These are phyloP conservation scores for Lactifluus piperatus DNA, from an alignment of 768 basidiomycete genomes.

Conservation along the genomic window DNA sequence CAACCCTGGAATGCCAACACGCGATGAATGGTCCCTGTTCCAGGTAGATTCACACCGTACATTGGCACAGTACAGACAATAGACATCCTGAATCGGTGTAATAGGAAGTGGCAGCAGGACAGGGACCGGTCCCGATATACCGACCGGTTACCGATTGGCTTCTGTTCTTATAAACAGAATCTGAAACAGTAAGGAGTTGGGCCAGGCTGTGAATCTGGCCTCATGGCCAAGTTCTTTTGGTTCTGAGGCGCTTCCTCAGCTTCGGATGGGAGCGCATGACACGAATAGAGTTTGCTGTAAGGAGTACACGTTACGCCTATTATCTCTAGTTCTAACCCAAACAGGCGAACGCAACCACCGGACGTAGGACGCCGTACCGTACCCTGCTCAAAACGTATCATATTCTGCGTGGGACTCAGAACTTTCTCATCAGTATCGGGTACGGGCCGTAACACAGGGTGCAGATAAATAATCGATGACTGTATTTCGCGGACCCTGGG, in stretches of 20 bases:
- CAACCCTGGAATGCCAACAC: not conserved
- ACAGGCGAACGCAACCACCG: not conserved
- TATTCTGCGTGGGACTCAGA: not conserved
- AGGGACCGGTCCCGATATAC: not conserved
- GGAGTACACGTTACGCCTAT: not conserved
- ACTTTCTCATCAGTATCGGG: slow-evolving; percentile 7
- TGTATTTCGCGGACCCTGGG: not conserved
- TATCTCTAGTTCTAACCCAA: slow-evolving; percentile 7
- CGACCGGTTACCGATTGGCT: slow-evolving; percentile 6
- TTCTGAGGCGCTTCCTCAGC: not conserved
- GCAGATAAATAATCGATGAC: not conserved
- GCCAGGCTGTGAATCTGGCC: not conserved
- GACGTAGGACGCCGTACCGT: not conserved
- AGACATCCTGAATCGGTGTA: not conserved
- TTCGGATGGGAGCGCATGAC: not conserved
- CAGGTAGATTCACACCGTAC: not conserved
- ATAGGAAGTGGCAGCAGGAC: not conserved
- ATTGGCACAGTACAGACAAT: not conserved
- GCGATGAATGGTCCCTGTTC: not conserved
- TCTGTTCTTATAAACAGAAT: slow-evolving; percentile 7
- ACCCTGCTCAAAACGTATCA: slow-evolving; percentile 4
- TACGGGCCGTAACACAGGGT: slow-evolving; percentile 1
- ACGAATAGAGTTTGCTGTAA: slow-evolving; percentile 5
- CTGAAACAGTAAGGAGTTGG: not conserved
- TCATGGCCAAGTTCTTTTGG: not conserved